Evolutionary conservation across 495 filamentous ascomycete species (phyloP), one percentile per base, ranked within the genome.

Genomic region (Barbatosphaeria neglecta): DNA sequence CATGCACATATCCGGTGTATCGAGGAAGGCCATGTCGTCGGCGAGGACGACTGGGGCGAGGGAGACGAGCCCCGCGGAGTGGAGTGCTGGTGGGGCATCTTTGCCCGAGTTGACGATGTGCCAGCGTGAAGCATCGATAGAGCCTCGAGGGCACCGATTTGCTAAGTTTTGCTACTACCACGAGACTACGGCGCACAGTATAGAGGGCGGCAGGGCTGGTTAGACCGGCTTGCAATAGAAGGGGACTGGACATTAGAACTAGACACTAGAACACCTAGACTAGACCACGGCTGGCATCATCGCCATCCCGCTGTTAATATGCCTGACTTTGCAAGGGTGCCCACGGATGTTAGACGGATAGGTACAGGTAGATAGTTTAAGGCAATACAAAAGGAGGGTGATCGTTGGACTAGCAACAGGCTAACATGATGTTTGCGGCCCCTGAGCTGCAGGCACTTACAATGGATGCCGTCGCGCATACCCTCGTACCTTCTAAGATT

Each of bases 41-140:
- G 68, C 9, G 55, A 70, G 45, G 70, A 74, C 40, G 67, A 73
- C 28, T 74, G 68, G 69, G 68, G 59, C 6, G 61, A 63, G 11
- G 65, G 65, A 9, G 65, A 58, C 8, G 65, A 63, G 9, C 44
- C 46, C 11, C 44, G 48, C 13, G 39, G 42, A 3, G 59, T 72
- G 7, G 62, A 68, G 22, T 73, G 70, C 28, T 72, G 69, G 70
- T 70, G 61, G 61, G 70, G 63, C 1, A 49, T 74, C 10, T 72
- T 72, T 47, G 57, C 51, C 37, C 54, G 65, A 31, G 44, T 25
- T 4, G 24, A 25, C 4, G 24, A 9, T 9, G 4, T 9, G 9
- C 24, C 9, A 9, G 24, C 9, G 16, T n/a, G 31, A n/a, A 11
- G 3, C 16, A 25, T 24, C 20, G 19, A n/a, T n/a, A n/a, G 39